phyloP scores from a whole-genome alignment of 345 rosid species.

The Citrus mangshanensis region DNA sequence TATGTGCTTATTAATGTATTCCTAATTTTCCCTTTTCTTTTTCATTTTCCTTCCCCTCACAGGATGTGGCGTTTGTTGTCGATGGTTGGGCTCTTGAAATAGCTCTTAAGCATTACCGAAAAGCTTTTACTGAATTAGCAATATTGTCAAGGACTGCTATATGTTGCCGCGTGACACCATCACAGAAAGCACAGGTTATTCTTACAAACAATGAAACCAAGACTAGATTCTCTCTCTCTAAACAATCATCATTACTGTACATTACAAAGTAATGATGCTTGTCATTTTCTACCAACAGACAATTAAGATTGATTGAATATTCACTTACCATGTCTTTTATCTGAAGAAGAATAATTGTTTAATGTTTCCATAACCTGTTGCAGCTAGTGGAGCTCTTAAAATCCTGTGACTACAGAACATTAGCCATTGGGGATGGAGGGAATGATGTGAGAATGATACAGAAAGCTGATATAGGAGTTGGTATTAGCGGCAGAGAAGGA shows the following conservation, averaged over 20 bases:
- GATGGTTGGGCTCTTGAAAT: conserved; percentile 99
- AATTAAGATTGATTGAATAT: background rate
- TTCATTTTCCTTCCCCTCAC: conserved; percentile 7
- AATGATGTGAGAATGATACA: conserved; percentile 99
- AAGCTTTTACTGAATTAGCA: conserved; percentile 91
- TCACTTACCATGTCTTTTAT: background rate
- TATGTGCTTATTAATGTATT: background rate
- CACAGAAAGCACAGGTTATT: conserved; percentile 95
- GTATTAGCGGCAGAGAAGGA: conserved; percentile 99
- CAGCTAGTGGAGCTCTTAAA: conserved; percentile 93
- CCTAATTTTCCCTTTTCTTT: background rate
- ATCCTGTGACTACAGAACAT: conserved; percentile 91
- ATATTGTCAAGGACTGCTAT: conserved; percentile 94
- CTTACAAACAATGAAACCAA: background rate
- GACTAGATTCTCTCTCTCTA: background rate
- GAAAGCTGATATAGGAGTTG: conserved; percentile 96
- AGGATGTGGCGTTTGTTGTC: conserved; percentile 95
- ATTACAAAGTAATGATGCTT: background rate
- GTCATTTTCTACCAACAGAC: background rate
- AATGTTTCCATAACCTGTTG: conserved; percentile 11
- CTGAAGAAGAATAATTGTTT: background rate
- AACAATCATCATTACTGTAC: background rate
- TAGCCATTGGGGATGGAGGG: conserved; percentile 99
- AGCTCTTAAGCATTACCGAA: conserved; percentile 71
- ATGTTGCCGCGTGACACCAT: conserved; percentile 97